A percentile compares a stretch with the other conserved stretches of the same genome.
Conservation (phyloP, 164 flowering plant species). For the Vitis cinerea region DNA sequence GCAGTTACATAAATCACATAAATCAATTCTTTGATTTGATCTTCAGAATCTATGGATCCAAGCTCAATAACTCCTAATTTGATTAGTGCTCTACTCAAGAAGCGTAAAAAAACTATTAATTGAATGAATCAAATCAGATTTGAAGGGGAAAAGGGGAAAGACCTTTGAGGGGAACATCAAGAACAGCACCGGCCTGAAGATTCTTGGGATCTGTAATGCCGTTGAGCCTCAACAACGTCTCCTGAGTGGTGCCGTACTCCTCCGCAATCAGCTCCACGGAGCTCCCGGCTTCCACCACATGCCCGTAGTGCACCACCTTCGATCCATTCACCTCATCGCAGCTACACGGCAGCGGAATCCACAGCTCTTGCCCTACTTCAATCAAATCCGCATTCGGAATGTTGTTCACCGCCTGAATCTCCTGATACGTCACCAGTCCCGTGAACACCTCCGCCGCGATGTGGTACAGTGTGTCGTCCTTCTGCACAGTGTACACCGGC, state of each 20-base stretch:
- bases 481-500: constrained; percentile 56
- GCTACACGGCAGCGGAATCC: constrained; percentile 84
- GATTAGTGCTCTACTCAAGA: no score
- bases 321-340: constrained; percentile 59
- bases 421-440: constrained; percentile 34
- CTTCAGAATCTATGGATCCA: no score
- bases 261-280: constrained; percentile 48
- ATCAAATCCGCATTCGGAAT: constrained; percentile 36
- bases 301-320: constrained; percentile 62
- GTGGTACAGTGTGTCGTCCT: constrained; percentile 44
- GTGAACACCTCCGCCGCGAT: constrained; percentile 53
- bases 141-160: not conserved
- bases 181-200: constrained; percentile 48
- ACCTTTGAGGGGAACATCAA: constrained; percentile 83
- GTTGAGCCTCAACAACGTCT: constrained; percentile 42
- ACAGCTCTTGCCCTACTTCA: constrained; percentile 24
- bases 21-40: no score
- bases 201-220: constrained; percentile 25
- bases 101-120: no score
- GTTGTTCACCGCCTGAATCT: constrained; percentile 47
- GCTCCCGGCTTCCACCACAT: constrained; percentile 48
- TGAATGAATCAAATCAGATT: no score
- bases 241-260: constrained; percentile 37
- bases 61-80: no score
- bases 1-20: no score